Percentiles rank a stretch among this genome's conserved stretches.
Conservation (phyloP, 2,329 filamentous ascomycete genomes). For the Fragosphaeria purpurea region DNA sequence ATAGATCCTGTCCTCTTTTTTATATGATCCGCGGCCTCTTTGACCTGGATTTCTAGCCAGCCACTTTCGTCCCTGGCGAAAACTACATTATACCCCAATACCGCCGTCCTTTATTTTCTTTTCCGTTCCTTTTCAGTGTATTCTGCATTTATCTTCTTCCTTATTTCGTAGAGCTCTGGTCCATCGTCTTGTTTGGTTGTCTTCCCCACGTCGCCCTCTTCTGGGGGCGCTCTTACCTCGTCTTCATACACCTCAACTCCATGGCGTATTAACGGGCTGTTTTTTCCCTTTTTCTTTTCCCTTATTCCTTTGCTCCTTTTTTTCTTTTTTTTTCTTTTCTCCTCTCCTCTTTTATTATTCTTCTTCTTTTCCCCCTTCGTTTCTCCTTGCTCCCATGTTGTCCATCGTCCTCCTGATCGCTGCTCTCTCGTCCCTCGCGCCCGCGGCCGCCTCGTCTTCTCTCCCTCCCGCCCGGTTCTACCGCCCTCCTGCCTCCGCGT, state of each 20-base stretch:
- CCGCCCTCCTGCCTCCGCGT: neutral
- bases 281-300: neutral
- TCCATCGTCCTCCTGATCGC: neutral
- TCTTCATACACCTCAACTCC: neutral
- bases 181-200: neutral
- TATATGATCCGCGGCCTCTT: no score
- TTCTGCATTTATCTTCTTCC: no score
- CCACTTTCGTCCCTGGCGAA: no score
- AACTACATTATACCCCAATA: no score
- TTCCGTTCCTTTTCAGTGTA: no score
- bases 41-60: no score
- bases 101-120: no score
- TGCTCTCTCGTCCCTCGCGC: neutral
- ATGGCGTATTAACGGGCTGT: conserved; percentile 2
- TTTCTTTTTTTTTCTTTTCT: neutral
- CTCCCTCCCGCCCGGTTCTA: neutral
- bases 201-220: no score
- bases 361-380: neutral
- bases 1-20: no score
- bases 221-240: no score
- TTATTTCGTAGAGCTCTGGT: neutral
- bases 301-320: neutral
- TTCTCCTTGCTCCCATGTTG: neutral
- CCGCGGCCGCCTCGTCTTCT: neutral
- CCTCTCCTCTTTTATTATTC: neutral